A percentile compares a stretch with the other conserved stretches of the same genome.
These are phyloP conservation scores for Blattamonas nauphoetae DNA, from an alignment of 78 protist genomes.

Conservation along the genomic window DNA sequence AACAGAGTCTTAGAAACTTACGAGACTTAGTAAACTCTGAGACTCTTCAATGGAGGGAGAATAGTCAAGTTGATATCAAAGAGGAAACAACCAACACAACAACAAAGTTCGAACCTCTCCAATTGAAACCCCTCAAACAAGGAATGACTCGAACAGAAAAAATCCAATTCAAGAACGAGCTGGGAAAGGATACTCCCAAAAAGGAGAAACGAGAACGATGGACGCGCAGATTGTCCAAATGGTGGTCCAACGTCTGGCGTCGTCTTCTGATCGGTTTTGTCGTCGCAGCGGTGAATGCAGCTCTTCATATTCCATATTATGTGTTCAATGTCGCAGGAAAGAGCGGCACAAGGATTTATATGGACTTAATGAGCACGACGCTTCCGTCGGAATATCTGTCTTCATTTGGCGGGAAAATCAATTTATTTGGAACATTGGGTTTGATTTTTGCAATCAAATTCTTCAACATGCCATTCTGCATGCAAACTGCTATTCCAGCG, in stretches of 20 bases:
- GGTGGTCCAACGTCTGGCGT: neutral
- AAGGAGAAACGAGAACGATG: too few species aligned
- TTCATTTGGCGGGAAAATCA: neutral
- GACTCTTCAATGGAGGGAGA: neutral
- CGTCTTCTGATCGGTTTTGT: neutral
- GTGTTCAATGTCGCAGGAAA: neutral
- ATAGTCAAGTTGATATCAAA: neutral
- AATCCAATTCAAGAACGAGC: neutral
- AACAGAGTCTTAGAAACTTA: neutral
- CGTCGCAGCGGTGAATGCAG: neutral
- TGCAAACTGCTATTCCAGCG: neutral
- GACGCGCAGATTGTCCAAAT: too few species aligned
- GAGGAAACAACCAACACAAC: neutral
- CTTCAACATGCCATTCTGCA: neutral
- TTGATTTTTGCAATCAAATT: neutral
- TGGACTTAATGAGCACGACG: neutral
- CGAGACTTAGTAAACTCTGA: too few species aligned
- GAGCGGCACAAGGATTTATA: neutral
- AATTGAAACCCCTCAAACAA: neutral
- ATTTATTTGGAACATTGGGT: neutral
- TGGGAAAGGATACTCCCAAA: too few species aligned
- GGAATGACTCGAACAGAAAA: neutral
- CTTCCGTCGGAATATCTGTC: neutral
- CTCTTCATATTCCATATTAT: neutral
- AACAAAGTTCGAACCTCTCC: neutral